These are phyloP conservation scores for Melanomma pulvis-pyrius DNA, from an alignment of 495 filamentous ascomycete species.

Conservation along the genomic window DNA sequence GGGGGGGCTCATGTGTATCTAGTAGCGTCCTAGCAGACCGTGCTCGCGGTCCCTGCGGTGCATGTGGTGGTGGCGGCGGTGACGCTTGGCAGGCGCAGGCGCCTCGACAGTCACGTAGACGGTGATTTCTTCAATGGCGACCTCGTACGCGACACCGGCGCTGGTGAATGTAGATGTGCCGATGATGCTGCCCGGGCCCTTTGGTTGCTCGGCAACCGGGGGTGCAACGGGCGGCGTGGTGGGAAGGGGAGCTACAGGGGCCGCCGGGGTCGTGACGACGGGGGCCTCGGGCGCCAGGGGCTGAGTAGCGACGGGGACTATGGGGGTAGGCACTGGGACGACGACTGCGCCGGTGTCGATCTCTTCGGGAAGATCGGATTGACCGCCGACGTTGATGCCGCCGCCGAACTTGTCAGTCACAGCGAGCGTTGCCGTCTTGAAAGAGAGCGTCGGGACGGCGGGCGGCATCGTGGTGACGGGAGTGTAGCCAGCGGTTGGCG, in stretches of 20 bases:
- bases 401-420: constrained; percentile 33
- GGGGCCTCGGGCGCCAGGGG: not conserved
- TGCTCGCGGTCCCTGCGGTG: constrained; percentile 29
- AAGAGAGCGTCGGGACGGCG: constrained; percentile 25
- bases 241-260: constrained; percentile 1
- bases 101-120: constrained; percentile 31
- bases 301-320: not conserved
- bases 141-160: constrained; percentile 41
- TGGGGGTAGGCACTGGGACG: not conserved
- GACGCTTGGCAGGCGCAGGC: constrained; percentile 1
- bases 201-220: not conserved
- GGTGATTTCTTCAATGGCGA: constrained; percentile 42
- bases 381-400: constrained; percentile 23
- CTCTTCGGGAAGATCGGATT: constrained; percentile 1
- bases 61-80: constrained; percentile 15
- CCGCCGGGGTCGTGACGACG: not conserved
- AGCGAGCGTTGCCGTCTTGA: constrained; percentile 31
- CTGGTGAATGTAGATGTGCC: constrained; percentile 42
- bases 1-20: not conserved
- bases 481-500: not conserved
- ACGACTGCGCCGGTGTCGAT: not conserved
- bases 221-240: constrained; percentile 17
- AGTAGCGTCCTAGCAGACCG: constrained; percentile 17
- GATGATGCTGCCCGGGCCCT: constrained; percentile 19
- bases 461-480: not conserved